Evolutionary conservation across 1,284 basidiomycete genomes (phyloP).

Genomic region (Sanghuangporus sanghuang): DNA sequence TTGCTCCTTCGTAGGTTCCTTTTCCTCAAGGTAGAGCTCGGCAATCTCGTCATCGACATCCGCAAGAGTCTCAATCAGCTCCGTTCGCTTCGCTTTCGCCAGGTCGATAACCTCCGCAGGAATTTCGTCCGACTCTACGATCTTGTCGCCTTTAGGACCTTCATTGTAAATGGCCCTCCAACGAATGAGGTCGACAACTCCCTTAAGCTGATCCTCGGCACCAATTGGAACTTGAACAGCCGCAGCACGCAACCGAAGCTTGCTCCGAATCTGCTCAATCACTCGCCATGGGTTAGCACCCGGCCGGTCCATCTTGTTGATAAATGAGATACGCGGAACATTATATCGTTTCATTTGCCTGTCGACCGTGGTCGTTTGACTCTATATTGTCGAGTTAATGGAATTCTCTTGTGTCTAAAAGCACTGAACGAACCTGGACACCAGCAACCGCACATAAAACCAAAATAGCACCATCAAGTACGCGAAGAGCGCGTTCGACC

Average conservation of each 20-base stretch:
- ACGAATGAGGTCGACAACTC: constrained; percentile 91
- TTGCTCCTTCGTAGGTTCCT: constrained; percentile 67
- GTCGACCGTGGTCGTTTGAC: constrained; percentile 99
- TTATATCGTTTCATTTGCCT: constrained; percentile 97
- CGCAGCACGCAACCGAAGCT: constrained; percentile 90
- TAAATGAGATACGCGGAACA: constrained; percentile 93
- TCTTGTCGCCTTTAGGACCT: constrained; percentile 88
- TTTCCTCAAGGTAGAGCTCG: constrained; percentile 88
- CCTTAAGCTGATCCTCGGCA: constrained; percentile 81
- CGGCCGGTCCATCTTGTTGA: constrained; percentile 99
- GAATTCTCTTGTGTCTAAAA: not conserved
- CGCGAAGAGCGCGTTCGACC: constrained; percentile 94
- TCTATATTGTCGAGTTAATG: constrained; percentile 36
- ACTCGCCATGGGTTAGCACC: constrained; percentile 98
- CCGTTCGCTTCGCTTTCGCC: constrained; percentile 78
- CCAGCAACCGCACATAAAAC: constrained; percentile 97
- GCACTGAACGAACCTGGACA: constrained; percentile 63
- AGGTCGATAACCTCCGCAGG: constrained; percentile 71
- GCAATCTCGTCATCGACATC: constrained; percentile 95
- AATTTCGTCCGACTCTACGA: constrained; percentile 88
- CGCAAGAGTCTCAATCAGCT: constrained; percentile 92
- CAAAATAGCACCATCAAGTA: constrained; percentile 94
- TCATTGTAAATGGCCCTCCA: constrained; percentile 96
- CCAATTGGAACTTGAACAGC: constrained; percentile 98
- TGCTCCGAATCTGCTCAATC: constrained; percentile 86